Evolutionary conservation across 2,329 filamentous ascomycete species (phyloP), one percentile per base, ranked within the genome.

Genomic region (Aspergillus pseudotamarii): DNA sequence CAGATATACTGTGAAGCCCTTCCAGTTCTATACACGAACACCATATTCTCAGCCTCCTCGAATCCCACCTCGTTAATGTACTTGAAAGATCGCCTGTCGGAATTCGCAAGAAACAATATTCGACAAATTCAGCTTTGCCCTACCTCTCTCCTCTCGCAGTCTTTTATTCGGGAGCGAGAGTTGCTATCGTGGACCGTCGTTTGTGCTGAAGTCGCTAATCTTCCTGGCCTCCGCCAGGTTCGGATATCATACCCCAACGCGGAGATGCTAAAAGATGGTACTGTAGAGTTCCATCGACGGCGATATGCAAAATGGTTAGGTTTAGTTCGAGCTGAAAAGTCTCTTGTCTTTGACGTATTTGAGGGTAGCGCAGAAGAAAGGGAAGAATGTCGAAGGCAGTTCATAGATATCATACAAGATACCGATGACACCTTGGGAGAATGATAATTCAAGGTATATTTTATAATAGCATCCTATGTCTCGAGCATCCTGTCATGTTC

Each of bases 1-100:
- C 43, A 62, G 6, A 64, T 64, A 4, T 62, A 64, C 23, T 21
- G n/a, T 14, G 63, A 62, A 57, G 63, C 57, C 8, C 45, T 64
- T 11, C 51, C 62, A 2, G 28, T 59, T 3, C 21, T 62, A 6
- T 62, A 53, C 16, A 48, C 51, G 21, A 38, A 43, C 11, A 36
- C 59, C 19, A 19, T 23, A 2, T 64, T 64, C 16, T 34, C 43
- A 4, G 34, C 58, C 36, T 14, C 21, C 4, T 57, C 36, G 5
- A 57, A 57, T n/a, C 51, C 28, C 11, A 41, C 57, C 14, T 62
- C 51, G 1, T 23, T 64, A 6, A 59, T 55, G 26, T 53, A 56
- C 21, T 23, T 64, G 1, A 30, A 59, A 2, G 59, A 59, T 51
- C 56, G 50, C 5, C 36, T 62, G 43, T 62, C 62, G 9, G 38